Base-by-base conservation (phyloP, 345 rosid species). In the Hibiscus syriacus region DNA sequence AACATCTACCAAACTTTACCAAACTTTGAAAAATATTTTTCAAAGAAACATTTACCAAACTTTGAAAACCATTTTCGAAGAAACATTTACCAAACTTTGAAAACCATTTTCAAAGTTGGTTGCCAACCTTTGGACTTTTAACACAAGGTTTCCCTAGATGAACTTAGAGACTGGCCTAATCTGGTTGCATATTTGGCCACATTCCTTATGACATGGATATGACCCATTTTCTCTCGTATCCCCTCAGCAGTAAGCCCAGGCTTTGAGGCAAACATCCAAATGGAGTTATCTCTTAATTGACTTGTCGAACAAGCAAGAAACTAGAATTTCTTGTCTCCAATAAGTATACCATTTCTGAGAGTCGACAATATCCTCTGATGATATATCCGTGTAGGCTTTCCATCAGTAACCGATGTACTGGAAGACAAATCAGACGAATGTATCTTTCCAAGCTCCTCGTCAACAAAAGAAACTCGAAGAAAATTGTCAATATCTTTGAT, bases 191-290 rank as follows among this genome's bases (percentile, higher is more conserved):
- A 88, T 41, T 81, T 88, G 0, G 94, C 89, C 46, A 86, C 86
- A 39, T 83, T 88, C 55, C 70, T 71, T 69, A 85, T 85, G 5
- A 62, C 38, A 17, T 56, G 41, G 62, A 82, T 68, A 38, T 82
- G 75, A 22, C 81, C 83, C 83, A 82, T 73, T 76, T 76, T 65
- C 5, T 26, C 68, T 76, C 90, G 75, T 13, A 85, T 87, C 41
- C 34, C 56, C 13, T 58, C 73, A 11, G 88, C 80, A 0, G 74
- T 82, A 14, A 81, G 74, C 46, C 77, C 80, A 1, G 66, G 64
- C 49, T 53, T 77, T 1, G 87, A 78, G 14, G 92, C 90, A 76
- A 87, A 85, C 90, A 87, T 85, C 92, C 92, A 85, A 5, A 74
- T 71, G 0, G 92, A 83, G 59, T 71, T 79, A 11, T 83, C 92